Conservation (phyloP, 2,329 filamentous ascomycete genomes). For the Coniochaeta sp. region DNA sequence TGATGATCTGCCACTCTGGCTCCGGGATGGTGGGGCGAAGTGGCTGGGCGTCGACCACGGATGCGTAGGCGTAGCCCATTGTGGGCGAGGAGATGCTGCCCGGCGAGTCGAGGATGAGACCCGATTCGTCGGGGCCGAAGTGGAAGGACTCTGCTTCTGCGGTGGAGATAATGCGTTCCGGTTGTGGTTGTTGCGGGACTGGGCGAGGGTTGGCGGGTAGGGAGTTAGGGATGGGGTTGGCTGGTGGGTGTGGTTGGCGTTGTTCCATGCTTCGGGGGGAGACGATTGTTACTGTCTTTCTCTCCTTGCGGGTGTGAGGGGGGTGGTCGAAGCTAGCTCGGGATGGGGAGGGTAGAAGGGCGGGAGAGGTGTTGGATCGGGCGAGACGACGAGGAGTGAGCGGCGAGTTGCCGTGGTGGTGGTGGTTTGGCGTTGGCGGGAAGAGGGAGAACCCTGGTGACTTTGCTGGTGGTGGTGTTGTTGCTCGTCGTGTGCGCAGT, state of each 20-base stretch:
- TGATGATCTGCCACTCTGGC: constrained; percentile 42
- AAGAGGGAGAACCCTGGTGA: constrained; percentile 43
- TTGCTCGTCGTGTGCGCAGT: constrained; percentile 33
- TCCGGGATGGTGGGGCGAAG: constrained; percentile 30
- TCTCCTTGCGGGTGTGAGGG: constrained; percentile 9
- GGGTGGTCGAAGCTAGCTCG: constrained; percentile 24
- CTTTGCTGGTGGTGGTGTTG: constrained; percentile 38
- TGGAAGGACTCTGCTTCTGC: constrained; percentile 5
- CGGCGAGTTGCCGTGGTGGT: constrained; percentile 7
- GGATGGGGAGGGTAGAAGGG: constrained; percentile 36
- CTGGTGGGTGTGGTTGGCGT: constrained; percentile 5
- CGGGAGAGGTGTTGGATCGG: constrained; percentile 51
- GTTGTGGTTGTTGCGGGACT: constrained; percentile 2
- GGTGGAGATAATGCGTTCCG: neutral
- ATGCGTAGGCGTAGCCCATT: constrained; percentile 4
- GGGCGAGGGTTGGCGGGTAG: neutral
- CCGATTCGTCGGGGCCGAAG: constrained; percentile 16
- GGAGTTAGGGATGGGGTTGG: too few relatives aligned
- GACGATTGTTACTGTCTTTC: constrained; percentile 18
- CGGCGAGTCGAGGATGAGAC: constrained; percentile 18
- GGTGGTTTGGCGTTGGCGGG: constrained; percentile 23
- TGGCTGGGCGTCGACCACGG: constrained; percentile 18
- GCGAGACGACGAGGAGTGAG: constrained; percentile 19
- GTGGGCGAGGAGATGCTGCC: constrained; percentile 8
- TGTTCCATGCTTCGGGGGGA: constrained; percentile 19